Conservation (phyloP, 2,329 filamentous ascomycete species). For the Epichloe baconii region DNA sequence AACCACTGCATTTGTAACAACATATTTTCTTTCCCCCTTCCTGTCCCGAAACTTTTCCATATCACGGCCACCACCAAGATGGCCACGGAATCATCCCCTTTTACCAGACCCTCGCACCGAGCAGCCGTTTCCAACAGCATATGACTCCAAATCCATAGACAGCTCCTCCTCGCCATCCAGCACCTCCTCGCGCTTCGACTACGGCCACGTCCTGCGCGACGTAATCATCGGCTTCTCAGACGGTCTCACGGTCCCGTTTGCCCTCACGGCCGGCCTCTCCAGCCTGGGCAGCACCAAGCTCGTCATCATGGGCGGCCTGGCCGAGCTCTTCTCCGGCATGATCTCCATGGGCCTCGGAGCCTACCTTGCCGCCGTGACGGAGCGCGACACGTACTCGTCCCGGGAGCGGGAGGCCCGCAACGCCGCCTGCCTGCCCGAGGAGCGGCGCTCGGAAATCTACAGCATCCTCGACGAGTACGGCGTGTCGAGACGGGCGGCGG, state of each 20-base stretch:
- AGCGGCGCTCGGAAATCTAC: slow-evolving; percentile 34
- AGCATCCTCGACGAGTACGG: slow-evolving; percentile 38
- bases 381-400: slow-evolving; percentile 36
- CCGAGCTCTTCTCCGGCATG: slow-evolving; percentile 62
- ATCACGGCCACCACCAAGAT: background rate
- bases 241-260: slow-evolving; percentile 68
- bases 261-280: slow-evolving; percentile 60
- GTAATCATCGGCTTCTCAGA: slow-evolving; percentile 67
- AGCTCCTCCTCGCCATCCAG: slow-evolving; percentile 9
- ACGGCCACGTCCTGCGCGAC: slow-evolving; percentile 41
- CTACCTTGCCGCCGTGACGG: slow-evolving; percentile 53
- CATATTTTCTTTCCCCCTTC: no score
- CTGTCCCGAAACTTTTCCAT: no score
- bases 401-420: slow-evolving; percentile 32
- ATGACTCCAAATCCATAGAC: slow-evolving; percentile 14
- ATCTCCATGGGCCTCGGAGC: slow-evolving; percentile 69
- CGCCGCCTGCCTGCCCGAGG: slow-evolving; percentile 28
- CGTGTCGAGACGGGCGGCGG: slow-evolving; percentile 28
- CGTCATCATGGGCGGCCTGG: slow-evolving; percentile 59
- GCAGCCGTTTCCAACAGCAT: slow-evolving; percentile 9
- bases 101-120: slow-evolving; percentile 17
- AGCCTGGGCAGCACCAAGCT: slow-evolving; percentile 50
- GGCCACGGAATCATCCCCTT: slow-evolving; percentile 19
- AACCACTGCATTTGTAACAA: no score
- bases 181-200: slow-evolving; percentile 16